Evolutionary conservation across 352 stramenopile species (phyloP).

Genomic region (Plasmopara viticola): DNA sequence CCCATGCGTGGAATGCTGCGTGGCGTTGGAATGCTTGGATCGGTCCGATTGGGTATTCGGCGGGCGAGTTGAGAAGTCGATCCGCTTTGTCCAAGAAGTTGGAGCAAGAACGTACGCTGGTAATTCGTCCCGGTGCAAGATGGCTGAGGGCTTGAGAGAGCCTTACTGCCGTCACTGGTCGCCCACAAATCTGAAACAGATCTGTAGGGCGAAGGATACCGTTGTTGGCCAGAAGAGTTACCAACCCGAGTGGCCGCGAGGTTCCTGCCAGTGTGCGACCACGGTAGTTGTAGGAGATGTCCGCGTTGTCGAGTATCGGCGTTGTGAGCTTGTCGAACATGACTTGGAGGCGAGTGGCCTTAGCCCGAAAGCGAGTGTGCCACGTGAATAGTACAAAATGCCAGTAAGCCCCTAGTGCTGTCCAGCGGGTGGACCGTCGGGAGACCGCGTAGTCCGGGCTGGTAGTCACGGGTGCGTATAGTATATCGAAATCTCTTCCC

Average conservation of each 20-base stretch:
- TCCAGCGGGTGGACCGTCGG: neutral
- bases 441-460: neutral
- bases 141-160: neutral
- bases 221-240: neutral
- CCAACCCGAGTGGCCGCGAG: neutral
- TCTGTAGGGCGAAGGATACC: neutral
- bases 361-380: neutral
- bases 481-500: neutral
- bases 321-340: neutral
- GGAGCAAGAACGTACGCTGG: neutral
- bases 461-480: neutral
- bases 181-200: neutral
- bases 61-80: constrained; percentile 3
- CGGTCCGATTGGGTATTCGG: neutral
- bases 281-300: neutral
- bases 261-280: neutral
- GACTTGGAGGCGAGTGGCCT: neutral
- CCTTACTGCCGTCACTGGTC: neutral
- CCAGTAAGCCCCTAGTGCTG: neutral
- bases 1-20: neutral
- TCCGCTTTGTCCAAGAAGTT: constrained; percentile 27
- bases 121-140: neutral
- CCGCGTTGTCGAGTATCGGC: neutral
- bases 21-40: neutral
- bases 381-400: neutral